Conservation (phyloP, 2,329 filamentous ascomycete genomes). For the Verticillium tricorpus region DNA sequence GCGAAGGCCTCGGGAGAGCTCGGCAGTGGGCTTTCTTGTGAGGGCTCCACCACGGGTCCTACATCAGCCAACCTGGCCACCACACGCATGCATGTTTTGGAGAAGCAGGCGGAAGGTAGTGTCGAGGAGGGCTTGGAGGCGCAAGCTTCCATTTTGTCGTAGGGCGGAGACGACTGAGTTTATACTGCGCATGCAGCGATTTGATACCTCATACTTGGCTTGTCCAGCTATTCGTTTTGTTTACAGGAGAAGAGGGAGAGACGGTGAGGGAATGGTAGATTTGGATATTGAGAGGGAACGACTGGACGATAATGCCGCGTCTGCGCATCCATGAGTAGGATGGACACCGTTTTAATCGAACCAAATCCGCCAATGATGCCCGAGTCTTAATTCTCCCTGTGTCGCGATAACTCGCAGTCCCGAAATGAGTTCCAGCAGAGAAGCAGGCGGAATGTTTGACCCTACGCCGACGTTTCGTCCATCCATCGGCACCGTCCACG, state of each 20-base stretch:
- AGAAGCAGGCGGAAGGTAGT: background rate
- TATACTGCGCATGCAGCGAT: background rate
- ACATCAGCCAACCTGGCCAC: background rate
- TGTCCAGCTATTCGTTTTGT: background rate
- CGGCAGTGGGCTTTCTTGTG: background rate
- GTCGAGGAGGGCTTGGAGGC: background rate
- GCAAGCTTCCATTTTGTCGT: background rate
- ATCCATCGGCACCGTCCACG: too few species aligned
- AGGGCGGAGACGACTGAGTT: background rate
- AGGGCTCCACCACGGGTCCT: background rate
- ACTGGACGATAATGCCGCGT: background rate
- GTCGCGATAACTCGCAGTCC: too few species aligned
- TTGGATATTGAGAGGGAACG: background rate
- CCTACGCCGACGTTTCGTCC: too few species aligned
- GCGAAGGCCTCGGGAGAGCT: background rate
- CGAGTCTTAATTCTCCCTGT: too few species aligned
- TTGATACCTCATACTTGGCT: background rate
- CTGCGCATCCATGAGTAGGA: background rate
- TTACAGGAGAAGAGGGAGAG: background rate
- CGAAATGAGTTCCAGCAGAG: too few species aligned
- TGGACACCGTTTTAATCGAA: background rate
- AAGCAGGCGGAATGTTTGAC: too few species aligned
- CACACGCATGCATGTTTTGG: background rate
- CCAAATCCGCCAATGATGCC: too few species aligned
- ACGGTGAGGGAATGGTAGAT: background rate